Conservation (phyloP, 2,329 filamentous ascomycete species). For the Alternaria sp. region DNA sequence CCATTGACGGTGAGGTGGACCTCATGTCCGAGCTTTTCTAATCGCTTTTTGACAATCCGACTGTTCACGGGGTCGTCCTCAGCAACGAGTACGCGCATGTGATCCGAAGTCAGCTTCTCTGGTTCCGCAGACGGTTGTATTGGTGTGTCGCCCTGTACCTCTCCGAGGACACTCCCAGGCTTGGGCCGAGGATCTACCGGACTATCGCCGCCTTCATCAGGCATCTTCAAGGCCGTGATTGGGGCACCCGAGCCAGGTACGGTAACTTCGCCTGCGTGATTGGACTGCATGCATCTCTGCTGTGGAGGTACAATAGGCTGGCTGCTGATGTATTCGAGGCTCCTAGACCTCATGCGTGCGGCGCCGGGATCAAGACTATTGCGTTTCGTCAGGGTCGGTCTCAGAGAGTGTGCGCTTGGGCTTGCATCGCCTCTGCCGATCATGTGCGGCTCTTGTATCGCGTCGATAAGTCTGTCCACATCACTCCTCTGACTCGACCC, state of each 20-base stretch:
- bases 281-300: constrained; percentile 53
- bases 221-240: constrained; percentile 55
- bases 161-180: constrained; percentile 36
- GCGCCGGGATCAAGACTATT: constrained; percentile 28
- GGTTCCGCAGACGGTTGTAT: constrained; percentile 12
- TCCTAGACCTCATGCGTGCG: constrained; percentile 30
- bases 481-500: constrained; percentile 62
- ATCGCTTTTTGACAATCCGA: constrained; percentile 77
- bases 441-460: constrained; percentile 67
- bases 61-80: constrained; percentile 91
- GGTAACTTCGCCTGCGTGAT: constrained; percentile 47
- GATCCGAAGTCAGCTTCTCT: constrained; percentile 41
- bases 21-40: constrained; percentile 77
- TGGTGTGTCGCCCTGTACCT: constrained; percentile 31
- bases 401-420: constrained; percentile 29
- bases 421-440: constrained; percentile 29
- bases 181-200: constrained; percentile 14
- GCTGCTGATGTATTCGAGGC: constrained; percentile 27
- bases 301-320: constrained; percentile 31
- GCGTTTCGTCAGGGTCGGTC: constrained; percentile 35
- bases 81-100: constrained; percentile 75
- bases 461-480: constrained; percentile 74
- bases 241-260: constrained; percentile 52
- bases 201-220: constrained; percentile 47
- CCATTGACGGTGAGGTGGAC: constrained; percentile 80